Evolutionary conservation across 2,329 filamentous ascomycete species (phyloP).

Genomic region (Pseudogymnoascus sp.): DNA sequence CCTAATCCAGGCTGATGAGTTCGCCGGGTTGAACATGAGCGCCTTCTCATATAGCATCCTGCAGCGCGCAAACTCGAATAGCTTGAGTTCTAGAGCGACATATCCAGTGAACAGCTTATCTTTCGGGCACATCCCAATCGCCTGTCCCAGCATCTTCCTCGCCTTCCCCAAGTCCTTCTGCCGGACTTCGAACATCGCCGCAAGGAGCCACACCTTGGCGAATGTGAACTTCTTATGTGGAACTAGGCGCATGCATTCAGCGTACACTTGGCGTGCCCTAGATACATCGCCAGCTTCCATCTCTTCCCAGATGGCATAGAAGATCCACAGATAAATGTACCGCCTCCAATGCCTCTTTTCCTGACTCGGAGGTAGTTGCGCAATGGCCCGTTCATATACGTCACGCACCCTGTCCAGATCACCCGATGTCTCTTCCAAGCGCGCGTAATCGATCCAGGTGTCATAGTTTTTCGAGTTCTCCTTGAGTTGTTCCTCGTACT

Average conservation of each 20-base stretch:
- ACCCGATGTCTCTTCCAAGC: constrained; percentile 77
- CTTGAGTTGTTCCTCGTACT: constrained; percentile 90
- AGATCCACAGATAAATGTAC: constrained; percentile 97
- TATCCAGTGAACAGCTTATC: constrained; percentile 93
- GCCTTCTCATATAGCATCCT: constrained; percentile 90
- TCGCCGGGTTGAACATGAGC: constrained; percentile 82
- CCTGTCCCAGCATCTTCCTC: constrained; percentile 79
- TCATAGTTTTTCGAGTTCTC: constrained; percentile 97
- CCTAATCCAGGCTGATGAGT: constrained; percentile 91
- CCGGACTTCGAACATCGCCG: constrained; percentile 86
- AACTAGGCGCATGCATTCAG: constrained; percentile 75
- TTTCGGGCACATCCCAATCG: constrained; percentile 92
- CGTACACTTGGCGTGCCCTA: constrained; percentile 82
- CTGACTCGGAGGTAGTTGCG: constrained; percentile 86
- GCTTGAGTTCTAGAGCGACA: constrained; percentile 81
- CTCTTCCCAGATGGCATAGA: constrained; percentile 95
- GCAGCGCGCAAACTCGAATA: constrained; percentile 90
- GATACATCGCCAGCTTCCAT: constrained; percentile 70
- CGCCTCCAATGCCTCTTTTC: constrained; percentile 96
- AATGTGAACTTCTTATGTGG: constrained; percentile 98
- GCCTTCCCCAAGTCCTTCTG: constrained; percentile 73
- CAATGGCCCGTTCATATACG: constrained; percentile 90
- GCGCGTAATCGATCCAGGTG: constrained; percentile 90
- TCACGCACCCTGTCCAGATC: constrained; percentile 80
- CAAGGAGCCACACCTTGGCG: constrained; percentile 90